Evolutionary conservation across 192 early-diverging fungal genomes (phyloP).

Genomic region (Entophlyctis luteolus): DNA sequence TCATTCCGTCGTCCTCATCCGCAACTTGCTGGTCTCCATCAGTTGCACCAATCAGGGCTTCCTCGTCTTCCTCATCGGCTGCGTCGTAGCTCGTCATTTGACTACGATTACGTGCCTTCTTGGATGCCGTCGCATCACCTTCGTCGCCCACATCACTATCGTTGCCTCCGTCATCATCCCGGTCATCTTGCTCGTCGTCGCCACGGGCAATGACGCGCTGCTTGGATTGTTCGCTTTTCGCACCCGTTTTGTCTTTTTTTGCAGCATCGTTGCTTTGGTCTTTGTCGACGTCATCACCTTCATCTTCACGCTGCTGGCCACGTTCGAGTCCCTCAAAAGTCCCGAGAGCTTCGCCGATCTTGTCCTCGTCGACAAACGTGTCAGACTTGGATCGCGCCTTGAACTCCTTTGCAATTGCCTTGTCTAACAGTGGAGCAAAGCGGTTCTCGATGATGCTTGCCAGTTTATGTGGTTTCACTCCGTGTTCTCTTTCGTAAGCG

Average conservation of each 20-base stretch:
- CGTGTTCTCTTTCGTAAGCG: slow-evolving; percentile 75
- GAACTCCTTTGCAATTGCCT: slow-evolving; percentile 71
- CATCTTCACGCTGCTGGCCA: slow-evolving; percentile 1
- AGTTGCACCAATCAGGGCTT: slow-evolving; percentile 18
- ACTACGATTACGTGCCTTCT: slow-evolving; percentile 53
- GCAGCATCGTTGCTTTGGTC: slow-evolving; percentile 36
- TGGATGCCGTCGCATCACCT: slow-evolving; percentile 71
- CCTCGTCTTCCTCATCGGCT: slow-evolving; percentile 82
- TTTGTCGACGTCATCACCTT: slow-evolving; percentile 36
- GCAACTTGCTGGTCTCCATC: slow-evolving; percentile 25
- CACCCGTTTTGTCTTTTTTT: slow-evolving; percentile 17
- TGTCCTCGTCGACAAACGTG: slow-evolving; percentile 29
- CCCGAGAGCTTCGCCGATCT: slow-evolving; percentile 39
- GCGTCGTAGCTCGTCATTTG: slow-evolving; percentile 76
- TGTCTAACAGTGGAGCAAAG: slow-evolving; percentile 73
- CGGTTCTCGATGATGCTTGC: slow-evolving; percentile 67
- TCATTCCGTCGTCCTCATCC: slow-evolving; percentile 45
- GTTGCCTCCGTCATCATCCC: slow-evolving; percentile 55
- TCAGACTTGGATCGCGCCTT: slow-evolving; percentile 52
- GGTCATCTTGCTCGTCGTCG: slow-evolving; percentile 52
- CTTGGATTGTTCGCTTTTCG: slow-evolving; percentile 5
- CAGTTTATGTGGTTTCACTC: slow-evolving; percentile 62
- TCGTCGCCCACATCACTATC: slow-evolving; percentile 63
- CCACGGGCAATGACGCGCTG: slow-evolving; percentile 3
- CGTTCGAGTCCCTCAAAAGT: slow-evolving; percentile 28